phyloP scores from a whole-genome alignment of 2,329 filamentous ascomycete genomes.

The Saccharata proteae region DNA sequence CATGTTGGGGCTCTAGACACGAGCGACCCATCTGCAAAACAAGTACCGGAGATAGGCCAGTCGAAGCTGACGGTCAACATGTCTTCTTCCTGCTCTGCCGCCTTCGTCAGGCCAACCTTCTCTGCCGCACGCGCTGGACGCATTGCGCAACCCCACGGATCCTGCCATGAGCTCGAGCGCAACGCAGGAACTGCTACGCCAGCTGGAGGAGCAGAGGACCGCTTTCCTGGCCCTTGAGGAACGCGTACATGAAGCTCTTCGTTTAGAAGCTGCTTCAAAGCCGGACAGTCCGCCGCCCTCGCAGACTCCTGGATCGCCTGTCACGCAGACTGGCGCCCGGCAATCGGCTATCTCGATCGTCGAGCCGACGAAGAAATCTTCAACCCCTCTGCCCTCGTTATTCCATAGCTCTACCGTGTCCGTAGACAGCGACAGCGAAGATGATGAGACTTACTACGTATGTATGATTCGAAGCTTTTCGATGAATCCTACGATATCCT shows the following conservation, averaged over 20 bases:
- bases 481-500: no score
- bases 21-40: no score
- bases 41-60: no score
- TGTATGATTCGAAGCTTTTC: no score
- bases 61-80: no score
- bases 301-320: no score
- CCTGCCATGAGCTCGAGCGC: conserved; percentile 6
- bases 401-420: conserved; percentile 21
- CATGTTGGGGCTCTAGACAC: no score
- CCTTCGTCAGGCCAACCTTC: no score
- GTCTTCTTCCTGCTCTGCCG: no score
- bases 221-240: conserved; percentile 7
- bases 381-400: conserved; percentile 2
- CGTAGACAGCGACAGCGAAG: conserved; percentile 23
- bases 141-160: background rate
- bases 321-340: conserved; percentile 3
- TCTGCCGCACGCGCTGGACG: background rate
- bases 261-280: background rate
- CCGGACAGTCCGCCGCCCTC: conserved; percentile 2
- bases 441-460: conserved; percentile 21
- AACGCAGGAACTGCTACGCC: conserved; percentile 6
- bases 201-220: conserved; percentile 8
- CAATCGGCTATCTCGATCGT: conserved; percentile 7
- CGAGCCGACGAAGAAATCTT: conserved; percentile 6
- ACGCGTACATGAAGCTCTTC: conserved; percentile 8